Evolutionary conservation across 176 grass and related monocot species (phyloP).

Genomic region (Dactylis glomerata): DNA sequence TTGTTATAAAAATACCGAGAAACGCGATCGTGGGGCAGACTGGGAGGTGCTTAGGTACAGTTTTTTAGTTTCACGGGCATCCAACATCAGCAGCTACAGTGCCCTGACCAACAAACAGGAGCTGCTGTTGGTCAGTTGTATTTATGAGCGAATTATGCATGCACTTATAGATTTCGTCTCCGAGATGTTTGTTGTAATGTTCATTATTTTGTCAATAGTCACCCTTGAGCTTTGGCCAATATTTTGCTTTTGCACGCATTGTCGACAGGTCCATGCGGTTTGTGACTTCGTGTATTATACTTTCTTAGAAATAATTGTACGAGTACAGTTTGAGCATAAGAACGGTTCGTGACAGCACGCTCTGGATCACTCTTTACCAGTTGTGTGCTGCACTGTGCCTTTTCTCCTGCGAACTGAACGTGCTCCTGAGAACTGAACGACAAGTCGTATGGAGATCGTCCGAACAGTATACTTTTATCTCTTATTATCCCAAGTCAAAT

Average conservation of each 20-base stretch:
- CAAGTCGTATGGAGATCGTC: not conserved
- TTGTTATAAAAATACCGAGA: slow-evolving; percentile 20
- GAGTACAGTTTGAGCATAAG: not conserved
- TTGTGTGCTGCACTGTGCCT: not conserved
- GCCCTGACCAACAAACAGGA: slow-evolving; percentile 24
- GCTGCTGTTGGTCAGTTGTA: slow-evolving; percentile 33
- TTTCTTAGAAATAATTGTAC: not conserved
- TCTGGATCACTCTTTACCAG: not conserved
- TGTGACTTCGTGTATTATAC: not conserved
- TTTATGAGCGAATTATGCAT: slow-evolving; percentile 44
- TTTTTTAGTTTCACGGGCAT: slow-evolving; percentile 41
- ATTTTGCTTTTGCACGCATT: slow-evolving; percentile 1
- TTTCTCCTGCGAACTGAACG: not conserved
- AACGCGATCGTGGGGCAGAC: slow-evolving; percentile 9
- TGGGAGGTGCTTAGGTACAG: slow-evolving; percentile 46
- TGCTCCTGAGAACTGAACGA: not conserved
- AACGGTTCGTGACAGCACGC: not conserved
- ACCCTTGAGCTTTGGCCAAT: slow-evolving; percentile 22
- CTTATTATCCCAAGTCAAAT: too few species aligned
- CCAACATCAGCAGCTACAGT: slow-evolving; percentile 27
- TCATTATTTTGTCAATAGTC: slow-evolving; percentile 50
- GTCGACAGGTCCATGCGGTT: too few species aligned
- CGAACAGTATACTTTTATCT: too few species aligned
- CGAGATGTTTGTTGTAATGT: slow-evolving; percentile 36
- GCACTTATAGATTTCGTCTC: slow-evolving; percentile 20